Conservation (phyloP, 768 basidiomycete genomes). For the Butyriboletus loyo region DNA sequence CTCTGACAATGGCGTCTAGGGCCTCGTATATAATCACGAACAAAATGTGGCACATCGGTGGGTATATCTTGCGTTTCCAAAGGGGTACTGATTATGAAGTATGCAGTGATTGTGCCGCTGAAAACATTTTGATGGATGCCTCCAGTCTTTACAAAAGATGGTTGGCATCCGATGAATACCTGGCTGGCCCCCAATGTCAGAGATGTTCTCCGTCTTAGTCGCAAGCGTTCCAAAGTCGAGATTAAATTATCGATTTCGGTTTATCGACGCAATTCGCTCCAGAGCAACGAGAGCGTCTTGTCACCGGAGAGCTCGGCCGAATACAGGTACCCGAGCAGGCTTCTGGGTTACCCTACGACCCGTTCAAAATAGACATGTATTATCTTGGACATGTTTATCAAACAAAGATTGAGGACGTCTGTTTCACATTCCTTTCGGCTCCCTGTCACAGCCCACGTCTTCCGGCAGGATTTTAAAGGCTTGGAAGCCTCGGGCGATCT, state of each 20-base stretch:
- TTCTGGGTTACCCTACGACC: slow-evolving; percentile 19
- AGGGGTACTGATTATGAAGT: not conserved
- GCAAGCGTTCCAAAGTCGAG: too few species aligned
- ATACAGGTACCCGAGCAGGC: slow-evolving; percentile 23
- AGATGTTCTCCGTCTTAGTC: not conserved
- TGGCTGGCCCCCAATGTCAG: slow-evolving; percentile 11
- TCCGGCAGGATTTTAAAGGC: slow-evolving; percentile 8
- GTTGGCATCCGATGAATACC: slow-evolving; percentile 25
- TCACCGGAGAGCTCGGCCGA: slow-evolving; percentile 9
- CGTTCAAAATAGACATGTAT: slow-evolving; percentile 24
- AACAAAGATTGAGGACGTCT: slow-evolving; percentile 14
- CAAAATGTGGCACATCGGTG: slow-evolving; percentile 37
- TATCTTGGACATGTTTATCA: slow-evolving; percentile 25
- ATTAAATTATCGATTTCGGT: slow-evolving; percentile 35
- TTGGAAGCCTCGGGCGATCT: not conserved
- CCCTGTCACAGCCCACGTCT: not conserved
- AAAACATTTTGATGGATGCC: slow-evolving; percentile 34
- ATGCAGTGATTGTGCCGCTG: slow-evolving; percentile 23
- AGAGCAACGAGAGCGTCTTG: not conserved
- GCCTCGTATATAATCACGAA: slow-evolving; percentile 35
- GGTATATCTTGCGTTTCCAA: not conserved
- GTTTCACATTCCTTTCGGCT: not conserved
- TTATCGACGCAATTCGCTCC: slow-evolving; percentile 29
- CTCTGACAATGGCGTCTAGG: slow-evolving; percentile 17
- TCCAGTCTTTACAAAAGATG: not conserved